Base-by-base conservation (phyloP, 345 rosid genomes). In the Arabidopsis thaliana region DNA sequence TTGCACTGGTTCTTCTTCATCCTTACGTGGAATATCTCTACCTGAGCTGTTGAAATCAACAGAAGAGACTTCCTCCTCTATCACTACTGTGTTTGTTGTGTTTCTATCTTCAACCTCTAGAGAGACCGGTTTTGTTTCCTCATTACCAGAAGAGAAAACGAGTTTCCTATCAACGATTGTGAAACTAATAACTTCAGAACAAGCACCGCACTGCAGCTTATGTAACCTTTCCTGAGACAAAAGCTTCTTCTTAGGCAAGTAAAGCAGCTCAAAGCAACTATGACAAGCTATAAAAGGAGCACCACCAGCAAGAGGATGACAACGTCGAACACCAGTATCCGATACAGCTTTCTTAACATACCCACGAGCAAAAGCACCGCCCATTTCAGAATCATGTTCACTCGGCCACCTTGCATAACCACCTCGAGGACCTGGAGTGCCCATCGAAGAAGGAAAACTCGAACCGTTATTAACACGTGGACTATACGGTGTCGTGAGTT, bases 251-350 rank as follows among this genome's bases (percentile, higher is more conserved):
- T 76, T 84, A 41, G 93, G 91, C 61, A 90, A 57, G 67, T 79
- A 74, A 45, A 90, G 83, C 55, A 88, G 53, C 76, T 82, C 91
- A n/a, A 80, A 87, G 81, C 91, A 90, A 60, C 82, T 85, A 28
- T 68, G 80, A 66, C 96, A 90, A 2, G 79, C 81, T 13, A 90
- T 59, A 74, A 90, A 88, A 8, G 93, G 93, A 30, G 90, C 89
- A 73, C 89, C 96, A 4, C 90, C 89, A 41, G 80, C 85, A 24
- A 88, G 77, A 24, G 96, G 86, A 83, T 23, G 76, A 59, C 65
- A 84, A 38, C 59, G 80, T 59, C 72, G 77, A 16, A 78, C 79
- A 75, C 78, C 76, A 48, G 8, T 65, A 65, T 55, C 48, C 0
- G 85, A 79, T 61, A 80, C 80, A 44, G 81, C 77, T 79, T 65